Percentiles rank a stretch among this genome's conserved stretches.
phyloP scores from a whole-genome alignment of 257 asterid genomes.

The Fraxinus quadrangulata region DNA sequence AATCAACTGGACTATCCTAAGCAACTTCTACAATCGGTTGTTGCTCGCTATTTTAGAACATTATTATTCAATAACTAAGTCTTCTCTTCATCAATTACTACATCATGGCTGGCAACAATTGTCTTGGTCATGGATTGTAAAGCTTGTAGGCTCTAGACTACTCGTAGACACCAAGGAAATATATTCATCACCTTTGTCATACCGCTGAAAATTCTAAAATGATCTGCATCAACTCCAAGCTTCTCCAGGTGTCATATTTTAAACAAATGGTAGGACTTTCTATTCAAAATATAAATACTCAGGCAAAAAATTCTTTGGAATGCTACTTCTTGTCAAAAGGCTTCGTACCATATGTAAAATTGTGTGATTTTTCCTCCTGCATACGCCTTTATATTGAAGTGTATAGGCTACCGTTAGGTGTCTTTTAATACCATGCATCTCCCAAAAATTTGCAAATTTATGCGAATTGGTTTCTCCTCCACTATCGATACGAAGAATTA shows the following conservation, averaged over 20 bases:
- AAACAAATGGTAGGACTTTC: no score
- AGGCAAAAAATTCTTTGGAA: no score
- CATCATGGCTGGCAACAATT: not conserved
- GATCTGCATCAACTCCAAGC: no score
- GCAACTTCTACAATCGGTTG: not conserved
- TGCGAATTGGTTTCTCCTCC: not conserved
- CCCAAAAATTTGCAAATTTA: not conserved
- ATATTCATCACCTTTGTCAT: no score
- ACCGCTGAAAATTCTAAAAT: no score
- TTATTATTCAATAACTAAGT: not conserved
- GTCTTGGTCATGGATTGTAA: no score
- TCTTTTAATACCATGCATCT: not conserved
- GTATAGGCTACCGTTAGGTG: no score
- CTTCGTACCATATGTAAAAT: not conserved
- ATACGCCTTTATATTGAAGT: not conserved
- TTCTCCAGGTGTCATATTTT: no score
- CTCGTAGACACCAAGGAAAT: no score
- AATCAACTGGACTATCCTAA: not conserved
- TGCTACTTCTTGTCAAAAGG: no score
- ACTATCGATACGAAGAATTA: not conserved
- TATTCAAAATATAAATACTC: no score
- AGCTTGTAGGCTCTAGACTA: no score
- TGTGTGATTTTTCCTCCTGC: not conserved
- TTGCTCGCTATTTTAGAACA: not conserved
- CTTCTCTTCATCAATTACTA: not conserved